A percentile compares a stretch with the other conserved stretches of the same genome.
Evolutionary conservation across 73 alveolate species (phyloP).

Genomic region (Stentor coeruleus): DNA sequence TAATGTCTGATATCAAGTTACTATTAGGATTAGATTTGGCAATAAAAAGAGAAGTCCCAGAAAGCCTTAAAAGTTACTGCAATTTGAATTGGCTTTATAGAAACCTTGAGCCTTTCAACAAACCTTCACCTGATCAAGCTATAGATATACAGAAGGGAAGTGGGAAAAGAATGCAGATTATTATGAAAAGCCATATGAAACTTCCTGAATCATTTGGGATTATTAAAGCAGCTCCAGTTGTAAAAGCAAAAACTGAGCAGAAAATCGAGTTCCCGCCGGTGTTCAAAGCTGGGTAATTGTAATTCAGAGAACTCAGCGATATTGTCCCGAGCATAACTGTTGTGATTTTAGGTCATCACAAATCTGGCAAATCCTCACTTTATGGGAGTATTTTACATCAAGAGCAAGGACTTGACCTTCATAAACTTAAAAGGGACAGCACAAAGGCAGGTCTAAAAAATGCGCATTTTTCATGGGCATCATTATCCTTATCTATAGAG

Average conservation of each 20-base stretch:
- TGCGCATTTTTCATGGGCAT: neutral
- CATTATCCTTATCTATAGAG: neutral
- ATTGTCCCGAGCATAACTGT: too few relatives aligned
- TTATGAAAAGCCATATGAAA: too few relatives aligned
- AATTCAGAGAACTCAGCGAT: too few relatives aligned
- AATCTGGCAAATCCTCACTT: neutral
- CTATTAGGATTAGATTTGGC: too few relatives aligned
- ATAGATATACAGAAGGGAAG: neutral
- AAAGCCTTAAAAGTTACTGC: neutral
- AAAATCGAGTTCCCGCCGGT: neutral
- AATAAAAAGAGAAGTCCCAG: neutral
- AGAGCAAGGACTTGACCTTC: neutral
- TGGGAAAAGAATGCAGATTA: neutral
- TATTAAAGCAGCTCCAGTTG: neutral
- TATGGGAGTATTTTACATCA: neutral
- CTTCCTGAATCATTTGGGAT: neutral
- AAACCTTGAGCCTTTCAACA: neutral
- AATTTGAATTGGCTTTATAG: neutral
- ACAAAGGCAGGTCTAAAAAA: neutral
- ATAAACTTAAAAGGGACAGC: neutral
- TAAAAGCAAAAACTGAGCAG: neutral
- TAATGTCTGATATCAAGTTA: too few relatives aligned
- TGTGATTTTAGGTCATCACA: neutral
- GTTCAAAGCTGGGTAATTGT: neutral
- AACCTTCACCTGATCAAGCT: conserved; percentile 1